A percentile compares a stretch with the other conserved stretches of the same genome.
Conservation (phyloP, 345 rosid species). For the thale cress (Arabidopsis thaliana) region TAIR10.1 NC_003076.8:22541001-22541500, state of each 20-base stretch:
- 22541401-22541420: constrained; percentile 77
- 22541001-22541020: constrained; percentile 77
- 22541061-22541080: constrained; percentile 4
- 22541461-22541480: constrained; percentile 72
- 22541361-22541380: constrained; percentile 80
- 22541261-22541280: constrained; percentile 93
- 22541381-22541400: constrained; percentile 87
- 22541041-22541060: constrained; percentile 9
- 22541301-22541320: not conserved
- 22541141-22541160: constrained; percentile 3
- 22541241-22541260: constrained; percentile 89
- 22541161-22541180: not conserved
- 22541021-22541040: constrained; percentile 61
- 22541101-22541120: not conserved
- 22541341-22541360: constrained; percentile 45
- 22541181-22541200: constrained; percentile 33
- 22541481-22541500: constrained; percentile 14
- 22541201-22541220: constrained; percentile 63
- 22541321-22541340: not conserved
- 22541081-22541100: not conserved
- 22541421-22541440: constrained; percentile 87
- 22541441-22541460: constrained; percentile 65
- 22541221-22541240: constrained; percentile 77
- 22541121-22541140: constrained; percentile 22
- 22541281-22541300: constrained; percentile 32